A percentile compares a stretch with the other conserved stretches of the same genome.
Conservation (phyloP, 192 early-diverging fungal genomes). For the Coemansia erecta region DNA sequence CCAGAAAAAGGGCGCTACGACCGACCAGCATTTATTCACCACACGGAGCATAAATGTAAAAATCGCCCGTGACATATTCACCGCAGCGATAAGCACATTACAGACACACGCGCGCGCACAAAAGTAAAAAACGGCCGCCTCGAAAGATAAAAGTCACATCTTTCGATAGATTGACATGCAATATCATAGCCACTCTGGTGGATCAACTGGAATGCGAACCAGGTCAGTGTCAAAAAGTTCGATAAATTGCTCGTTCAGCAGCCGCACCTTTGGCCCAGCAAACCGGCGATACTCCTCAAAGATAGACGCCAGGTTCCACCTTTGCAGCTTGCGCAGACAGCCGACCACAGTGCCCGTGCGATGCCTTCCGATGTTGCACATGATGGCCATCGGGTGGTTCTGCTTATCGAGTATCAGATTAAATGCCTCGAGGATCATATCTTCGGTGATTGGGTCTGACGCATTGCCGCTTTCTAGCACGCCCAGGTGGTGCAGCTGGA, state of each 20-base stretch:
- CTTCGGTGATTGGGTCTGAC: conserved; percentile 98
- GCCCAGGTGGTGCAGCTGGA: conserved; percentile 87
- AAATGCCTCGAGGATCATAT: conserved; percentile 88
- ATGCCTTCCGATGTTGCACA: conserved; percentile 98
- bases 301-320: conserved; percentile 97
- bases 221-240: conserved; percentile 97
- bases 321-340: conserved; percentile 94
- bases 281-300: conserved; percentile 98
- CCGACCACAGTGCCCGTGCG: conserved; percentile 98
- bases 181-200: conserved; percentile 64
- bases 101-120: too few species aligned
- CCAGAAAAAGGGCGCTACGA: neutral
- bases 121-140: neutral
- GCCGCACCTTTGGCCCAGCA: conserved; percentile 92
- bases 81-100: too few species aligned
- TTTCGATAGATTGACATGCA: neutral
- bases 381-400: conserved; percentile 94
- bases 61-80: too few species aligned
- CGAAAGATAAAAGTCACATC: neutral
- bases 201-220: conserved; percentile 74
- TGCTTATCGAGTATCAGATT: conserved; percentile 81
- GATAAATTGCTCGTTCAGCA: conserved; percentile 96
- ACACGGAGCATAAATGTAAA: too few species aligned
- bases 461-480: conserved; percentile 81
- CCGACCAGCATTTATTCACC: neutral